These are phyloP conservation scores for Plasmodium billcollinsi DNA, from an alignment of 169 alveolate genomes.

Conservation along the genomic window DNA sequence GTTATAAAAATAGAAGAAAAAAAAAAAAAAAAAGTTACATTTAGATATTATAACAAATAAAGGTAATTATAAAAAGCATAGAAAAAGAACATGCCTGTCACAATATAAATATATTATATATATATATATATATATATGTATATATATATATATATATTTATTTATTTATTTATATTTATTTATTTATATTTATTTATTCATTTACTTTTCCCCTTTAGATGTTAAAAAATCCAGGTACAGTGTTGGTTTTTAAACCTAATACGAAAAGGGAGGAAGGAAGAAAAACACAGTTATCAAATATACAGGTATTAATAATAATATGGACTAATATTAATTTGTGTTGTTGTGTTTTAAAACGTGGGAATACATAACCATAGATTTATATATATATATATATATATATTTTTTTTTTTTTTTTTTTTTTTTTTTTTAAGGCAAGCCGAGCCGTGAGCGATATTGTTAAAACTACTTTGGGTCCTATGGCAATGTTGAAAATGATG, in stretches of 20 bases:
- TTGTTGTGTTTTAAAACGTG: too few relatives aligned
- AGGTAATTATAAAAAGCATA: too few relatives aligned
- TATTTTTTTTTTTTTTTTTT: background rate
- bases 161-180: background rate
- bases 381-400: background rate
- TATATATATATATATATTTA: background rate
- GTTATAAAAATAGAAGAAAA: too few relatives aligned
- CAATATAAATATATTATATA: background rate
- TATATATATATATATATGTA: background rate
- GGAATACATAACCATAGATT: background rate
- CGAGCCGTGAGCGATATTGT: conserved; percentile 98
- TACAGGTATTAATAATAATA: conserved; percentile 68
- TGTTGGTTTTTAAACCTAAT: conserved; percentile 88
- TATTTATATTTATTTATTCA: background rate
- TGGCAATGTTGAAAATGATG: conserved; percentile 99
- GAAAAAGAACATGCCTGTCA: background rate
- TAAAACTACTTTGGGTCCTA: conserved; percentile 98
- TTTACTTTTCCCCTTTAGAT: background rate
- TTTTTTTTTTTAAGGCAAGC: conserved; percentile 90
- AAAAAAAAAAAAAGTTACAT: too few relatives aligned
- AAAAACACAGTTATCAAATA: conserved; percentile 89
- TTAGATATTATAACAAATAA: too few relatives aligned
- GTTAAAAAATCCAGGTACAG: conserved; percentile 77
- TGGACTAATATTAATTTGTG: background rate
- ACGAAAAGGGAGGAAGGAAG: conserved; percentile 89